phyloP scores from a whole-genome alignment of 495 filamentous ascomycete species.

The Tuber microsphaerosporum region DNA sequence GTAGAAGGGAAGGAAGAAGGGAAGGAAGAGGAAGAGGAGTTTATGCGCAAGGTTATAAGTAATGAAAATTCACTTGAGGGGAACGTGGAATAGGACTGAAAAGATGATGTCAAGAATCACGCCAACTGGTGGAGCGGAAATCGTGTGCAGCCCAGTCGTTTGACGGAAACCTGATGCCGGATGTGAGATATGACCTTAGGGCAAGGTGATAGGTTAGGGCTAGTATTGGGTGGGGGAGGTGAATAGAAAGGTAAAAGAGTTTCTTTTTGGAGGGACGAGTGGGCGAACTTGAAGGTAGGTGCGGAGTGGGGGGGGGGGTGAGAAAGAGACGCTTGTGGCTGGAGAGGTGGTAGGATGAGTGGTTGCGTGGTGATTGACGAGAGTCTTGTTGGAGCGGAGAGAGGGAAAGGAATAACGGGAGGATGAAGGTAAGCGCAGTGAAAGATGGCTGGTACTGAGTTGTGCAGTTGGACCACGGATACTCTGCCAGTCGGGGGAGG shows the following conservation, averaged over 20 bases:
- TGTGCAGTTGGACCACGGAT: not conserved
- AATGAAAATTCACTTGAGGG: constrained; percentile 10
- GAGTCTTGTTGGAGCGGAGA: not conserved
- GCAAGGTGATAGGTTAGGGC: not conserved
- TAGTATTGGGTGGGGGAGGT: not conserved
- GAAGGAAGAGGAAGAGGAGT: constrained; percentile 17
- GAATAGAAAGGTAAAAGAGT: not conserved
- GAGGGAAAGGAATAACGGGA: not conserved
- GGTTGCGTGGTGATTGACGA: not conserved
- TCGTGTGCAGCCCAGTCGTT: constrained; percentile 9
- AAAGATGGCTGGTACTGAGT: not conserved
- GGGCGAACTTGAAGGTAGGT: not conserved
- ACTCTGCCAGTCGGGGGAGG: not conserved
- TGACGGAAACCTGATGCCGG: constrained; percentile 9
- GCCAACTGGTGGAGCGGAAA: constrained; percentile 23
- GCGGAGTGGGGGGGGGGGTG: not conserved
- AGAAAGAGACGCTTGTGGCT: not conserved
- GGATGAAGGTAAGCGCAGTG: not conserved
- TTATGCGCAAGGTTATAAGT: constrained; percentile 35
- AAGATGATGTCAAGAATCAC: constrained; percentile 37
- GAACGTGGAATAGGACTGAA: constrained; percentile 29
- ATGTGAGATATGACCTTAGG: constrained; percentile 22
- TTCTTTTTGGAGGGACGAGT: not conserved
- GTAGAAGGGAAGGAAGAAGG: not conserved
- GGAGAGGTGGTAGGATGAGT: not conserved